Evolutionary conservation across 1,139 yeast genomes (phyloP).

Genomic region (Lodderomyces orthopsilosis): DNA sequence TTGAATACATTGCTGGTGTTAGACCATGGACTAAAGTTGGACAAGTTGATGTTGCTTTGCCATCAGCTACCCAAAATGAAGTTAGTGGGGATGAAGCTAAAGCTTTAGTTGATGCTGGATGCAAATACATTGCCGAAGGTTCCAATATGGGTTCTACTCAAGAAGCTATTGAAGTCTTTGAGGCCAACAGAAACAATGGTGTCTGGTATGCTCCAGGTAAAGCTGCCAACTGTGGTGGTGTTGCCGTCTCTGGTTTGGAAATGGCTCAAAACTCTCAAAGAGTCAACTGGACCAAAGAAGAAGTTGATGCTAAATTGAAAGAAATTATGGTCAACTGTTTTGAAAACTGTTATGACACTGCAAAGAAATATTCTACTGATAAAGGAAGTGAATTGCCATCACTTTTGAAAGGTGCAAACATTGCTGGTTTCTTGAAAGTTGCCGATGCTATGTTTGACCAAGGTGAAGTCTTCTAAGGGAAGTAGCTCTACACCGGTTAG

Average conservation of each 20-base stretch:
- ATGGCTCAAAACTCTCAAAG: slow-evolving; percentile 99
- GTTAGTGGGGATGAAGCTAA: slow-evolving; percentile 96
- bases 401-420: slow-evolving; percentile 96
- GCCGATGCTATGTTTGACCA: slow-evolving; percentile 98
- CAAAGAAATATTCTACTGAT: slow-evolving; percentile 75
- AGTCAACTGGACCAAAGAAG: slow-evolving; percentile 81
- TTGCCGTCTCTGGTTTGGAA: slow-evolving; percentile 96
- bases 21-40: slow-evolving; percentile 97
- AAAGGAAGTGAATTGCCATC: slow-evolving; percentile 72
- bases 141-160: slow-evolving; percentile 99
- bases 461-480: slow-evolving; percentile 71
- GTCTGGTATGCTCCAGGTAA: slow-evolving; percentile 99
- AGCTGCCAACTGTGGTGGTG: slow-evolving; percentile 99
- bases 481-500: background rate
- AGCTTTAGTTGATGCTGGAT: slow-evolving; percentile 88
- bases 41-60: slow-evolving; percentile 91
- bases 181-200: slow-evolving; percentile 71
- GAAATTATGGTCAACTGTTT: slow-evolving; percentile 91
- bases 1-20: slow-evolving; percentile 85
- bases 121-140: slow-evolving; percentile 95
- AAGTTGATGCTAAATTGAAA: slow-evolving; percentile 85
- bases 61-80: slow-evolving; percentile 98
- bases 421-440: slow-evolving; percentile 97
- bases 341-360: slow-evolving; percentile 88
- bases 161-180: slow-evolving; percentile 94